phyloP scores from a whole-genome alignment of 345 rosid species.

The Mercurialis annua region DNA sequence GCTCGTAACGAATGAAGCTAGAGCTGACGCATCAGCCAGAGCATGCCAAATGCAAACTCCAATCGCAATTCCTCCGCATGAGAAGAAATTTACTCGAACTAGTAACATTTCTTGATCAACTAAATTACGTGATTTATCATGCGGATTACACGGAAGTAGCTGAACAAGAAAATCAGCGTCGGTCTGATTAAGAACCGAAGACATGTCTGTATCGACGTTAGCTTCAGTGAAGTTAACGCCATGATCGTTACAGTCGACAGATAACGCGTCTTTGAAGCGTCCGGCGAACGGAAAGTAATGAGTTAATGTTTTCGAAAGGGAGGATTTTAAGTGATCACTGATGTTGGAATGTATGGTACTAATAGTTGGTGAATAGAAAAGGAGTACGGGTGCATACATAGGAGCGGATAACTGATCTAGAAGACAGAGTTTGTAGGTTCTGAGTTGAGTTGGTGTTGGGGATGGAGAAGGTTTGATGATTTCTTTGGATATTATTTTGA shows the following conservation, averaged over 20 bases:
- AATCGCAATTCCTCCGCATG: constrained; percentile 21
- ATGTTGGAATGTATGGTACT: not conserved
- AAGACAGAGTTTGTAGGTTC: constrained; percentile 7
- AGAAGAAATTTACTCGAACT: constrained; percentile 17
- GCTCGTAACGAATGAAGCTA: constrained; percentile 1
- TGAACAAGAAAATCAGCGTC: not conserved
- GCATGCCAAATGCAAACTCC: constrained; percentile 15
- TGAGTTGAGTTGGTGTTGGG: too few species aligned
- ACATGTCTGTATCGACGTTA: not conserved
- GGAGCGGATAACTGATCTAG: constrained; percentile 12
- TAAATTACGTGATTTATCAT: too few species aligned
- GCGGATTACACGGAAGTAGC: constrained; percentile 2
- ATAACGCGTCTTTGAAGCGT: not conserved
- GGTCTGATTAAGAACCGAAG: not conserved
- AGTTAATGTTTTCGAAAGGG: constrained; percentile 7
- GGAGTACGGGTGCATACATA: constrained; percentile 1
- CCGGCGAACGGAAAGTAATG: constrained; percentile 10
- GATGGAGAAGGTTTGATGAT: too few species aligned
- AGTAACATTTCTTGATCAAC: not conserved
- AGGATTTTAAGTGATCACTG: not conserved
- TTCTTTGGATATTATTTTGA: too few species aligned
- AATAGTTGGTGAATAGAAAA: constrained; percentile 2
- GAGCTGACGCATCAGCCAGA: constrained; percentile 17
- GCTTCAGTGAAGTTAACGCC: constrained; percentile 7
- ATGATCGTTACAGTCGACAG: too few species aligned